Conservation (phyloP, 2,329 filamentous ascomycete species). For the Graphiopsis chlorocephala region DNA sequence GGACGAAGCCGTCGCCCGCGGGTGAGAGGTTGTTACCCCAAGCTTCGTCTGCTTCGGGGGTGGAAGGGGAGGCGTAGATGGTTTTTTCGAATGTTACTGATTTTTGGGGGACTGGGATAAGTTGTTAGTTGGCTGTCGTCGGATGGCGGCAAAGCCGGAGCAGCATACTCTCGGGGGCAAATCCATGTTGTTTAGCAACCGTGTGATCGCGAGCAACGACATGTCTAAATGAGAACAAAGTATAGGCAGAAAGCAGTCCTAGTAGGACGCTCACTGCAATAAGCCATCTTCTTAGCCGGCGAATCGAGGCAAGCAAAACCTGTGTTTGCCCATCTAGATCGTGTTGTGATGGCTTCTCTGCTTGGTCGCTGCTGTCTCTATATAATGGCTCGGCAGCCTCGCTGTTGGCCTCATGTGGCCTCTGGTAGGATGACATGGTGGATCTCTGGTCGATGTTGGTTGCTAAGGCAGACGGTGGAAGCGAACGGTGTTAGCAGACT, state of each 20-base stretch:
- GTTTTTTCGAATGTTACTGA: conserved; percentile 27
- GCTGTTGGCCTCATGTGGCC: not conserved
- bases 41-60: conserved; percentile 27
- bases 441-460: not conserved
- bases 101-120: conserved; percentile 20
- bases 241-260: not conserved
- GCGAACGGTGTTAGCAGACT: not conserved
- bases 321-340: not conserved
- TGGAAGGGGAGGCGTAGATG: conserved; percentile 25
- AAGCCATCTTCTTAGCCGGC: conserved; percentile 8
- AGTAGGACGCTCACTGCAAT: conserved; percentile 6
- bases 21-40: conserved; percentile 29
- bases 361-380: conserved; percentile 9
- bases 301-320: conserved; percentile 3
- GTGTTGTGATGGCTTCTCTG: not conserved
- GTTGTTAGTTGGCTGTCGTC: not conserved
- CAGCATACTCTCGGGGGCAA: conserved; percentile 7
- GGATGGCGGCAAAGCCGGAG: not conserved
- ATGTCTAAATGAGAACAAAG: conserved; percentile 1
- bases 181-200: not conserved
- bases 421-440: not conserved
- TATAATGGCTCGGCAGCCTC: conserved; percentile 10
- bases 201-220: not conserved
- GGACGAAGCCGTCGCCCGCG: conserved; percentile 35
- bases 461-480: not conserved